Evolutionary conservation across 768 basidiomycete species (phyloP), one percentile per base, ranked within the genome.

Genomic region (Holtermanniella nyarrowii): DNA sequence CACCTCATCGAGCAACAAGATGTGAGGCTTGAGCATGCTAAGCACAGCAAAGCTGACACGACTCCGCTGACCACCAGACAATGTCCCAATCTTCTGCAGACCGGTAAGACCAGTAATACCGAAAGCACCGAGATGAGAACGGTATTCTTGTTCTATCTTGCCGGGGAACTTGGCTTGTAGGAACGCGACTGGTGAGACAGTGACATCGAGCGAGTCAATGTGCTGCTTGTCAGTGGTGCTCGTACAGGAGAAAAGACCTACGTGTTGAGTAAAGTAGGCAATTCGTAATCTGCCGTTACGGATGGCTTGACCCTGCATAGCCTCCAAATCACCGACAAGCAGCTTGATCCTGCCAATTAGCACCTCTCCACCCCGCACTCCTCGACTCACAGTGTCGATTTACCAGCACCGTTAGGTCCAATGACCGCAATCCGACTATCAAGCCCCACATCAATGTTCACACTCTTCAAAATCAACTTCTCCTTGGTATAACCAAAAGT

Each of bases 351-450:
- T 91, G 60, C 14, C 4, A 22, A n/a, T n/a, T n/a, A 2, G 51
- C n/a, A 42, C 13, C 31, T 25, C 45, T 5, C 23, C 45, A 22
- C 5, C 45, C 12, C 45, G 53, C 21, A 47, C 27, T 40, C 48
- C 26, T n/a, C 13, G 18, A 68, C 82, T 58, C 62, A 87, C 84
- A 96, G 70, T 3, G 95, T 96, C 16, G 89, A 96, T 74, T 99
- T 99, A 74, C 93, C 93, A 20, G 88, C 85, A 42, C 91, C 90
- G 71, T 91, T 91, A 1, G 89, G 84, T 13, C 93, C 93, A 27
- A 97, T 89, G 58, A 99, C 80, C 3, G 93, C 91, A 53, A 97
- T 86, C 53, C 95, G 78, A 7, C 88, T 90, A 57, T 99, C 95
- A n/a, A 95, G 73, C 0, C 86, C 85, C 53, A 97, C 83, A 62